Base-by-base conservation (phyloP, 495 filamentous ascomycete species). In the Jackrogersella multiformis region DNA sequence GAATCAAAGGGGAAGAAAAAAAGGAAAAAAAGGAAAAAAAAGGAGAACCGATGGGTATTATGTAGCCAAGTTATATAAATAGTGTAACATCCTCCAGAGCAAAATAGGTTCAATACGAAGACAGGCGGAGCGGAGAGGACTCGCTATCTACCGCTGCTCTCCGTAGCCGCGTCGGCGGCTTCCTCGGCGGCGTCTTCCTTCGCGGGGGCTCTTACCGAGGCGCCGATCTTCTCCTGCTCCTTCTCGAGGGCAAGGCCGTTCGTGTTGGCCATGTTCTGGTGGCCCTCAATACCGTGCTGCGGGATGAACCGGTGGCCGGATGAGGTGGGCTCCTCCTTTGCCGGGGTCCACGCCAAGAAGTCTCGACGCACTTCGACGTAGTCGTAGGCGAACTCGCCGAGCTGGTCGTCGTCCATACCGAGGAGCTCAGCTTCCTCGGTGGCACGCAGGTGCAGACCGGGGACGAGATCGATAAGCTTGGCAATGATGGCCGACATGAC, bases 361-460 rank as follows among this genome's bases (percentile, higher is more conserved):
- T 99, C 95, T 62, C 95, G 88, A 59, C 95, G 89, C 63, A 99
- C 95, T 83, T 99, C 95, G 69, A 99, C 95, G 77, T 99, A 99
- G 79, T 99, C 95, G 81, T 99, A 99, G 5, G 95, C 96, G 74
- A 99, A 99, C 78, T 99, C 95, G 74, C 95, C 95, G 32, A 97
- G 90, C 75, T 99, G 95, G 80, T 99, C 95, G 76, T 98, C 96
- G 70, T 99, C 95, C 94, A 98, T 97, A 58, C 95, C 95, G 52
- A 98, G 87, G 16, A 99, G 86, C 78, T 99, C 95, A n/a, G 96
- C 95, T 80, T 99, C 92, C 71, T 96, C 92, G 30, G 88, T 92
- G 9, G 95, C 95, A 44, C 95, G 91, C 60, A 99, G 90, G 66
- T 97, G 86, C 12, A 99, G 85, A 26, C 96, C 96, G 5, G 95